These are phyloP conservation scores for Penicillium hesseltinei DNA, from an alignment of 2,329 filamentous ascomycete species.

Conservation along the genomic window DNA sequence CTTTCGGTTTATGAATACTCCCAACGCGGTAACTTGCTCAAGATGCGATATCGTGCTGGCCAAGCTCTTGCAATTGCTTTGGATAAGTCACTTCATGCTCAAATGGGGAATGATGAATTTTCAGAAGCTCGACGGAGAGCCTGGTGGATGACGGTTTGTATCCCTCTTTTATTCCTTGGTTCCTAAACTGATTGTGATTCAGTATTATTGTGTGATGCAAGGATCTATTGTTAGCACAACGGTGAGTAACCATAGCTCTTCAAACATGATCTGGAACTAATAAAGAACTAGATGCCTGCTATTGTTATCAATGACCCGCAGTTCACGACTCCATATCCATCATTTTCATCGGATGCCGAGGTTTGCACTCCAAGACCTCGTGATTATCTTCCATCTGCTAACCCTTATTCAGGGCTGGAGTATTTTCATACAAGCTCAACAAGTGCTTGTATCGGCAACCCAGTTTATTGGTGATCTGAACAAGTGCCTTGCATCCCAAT, in stretches of 20 bases:
- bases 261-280: conserved; percentile 9
- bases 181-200: neutral
- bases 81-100: conserved; percentile 44
- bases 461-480: conserved; percentile 44
- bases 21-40: conserved; percentile 46
- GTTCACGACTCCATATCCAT: conserved; percentile 44
- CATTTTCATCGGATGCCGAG: conserved; percentile 42
- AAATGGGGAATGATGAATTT: conserved; percentile 36
- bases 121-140: conserved; percentile 44
- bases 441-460: conserved; percentile 43
- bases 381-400: conserved; percentile 6
- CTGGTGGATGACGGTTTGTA: conserved; percentile 50
- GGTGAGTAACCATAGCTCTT: conserved; percentile 26
- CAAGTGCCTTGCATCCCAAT: conserved; percentile 36
- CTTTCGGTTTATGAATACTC: conserved; percentile 49
- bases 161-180: neutral
- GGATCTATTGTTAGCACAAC: conserved; percentile 47
- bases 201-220: conserved; percentile 48
- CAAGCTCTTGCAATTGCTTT: conserved; percentile 45
- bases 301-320: conserved; percentile 45
- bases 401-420: conserved; percentile 40
- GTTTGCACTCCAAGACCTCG: conserved; percentile 24
- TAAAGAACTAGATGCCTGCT: conserved; percentile 37
- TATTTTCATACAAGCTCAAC: conserved; percentile 44
- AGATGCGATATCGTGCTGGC: conserved; percentile 47